Evolutionary conservation across 2,329 filamentous ascomycete genomes (phyloP), one percentile per base, ranked within the genome.

Genomic region (Drechslerella dactyloides): DNA sequence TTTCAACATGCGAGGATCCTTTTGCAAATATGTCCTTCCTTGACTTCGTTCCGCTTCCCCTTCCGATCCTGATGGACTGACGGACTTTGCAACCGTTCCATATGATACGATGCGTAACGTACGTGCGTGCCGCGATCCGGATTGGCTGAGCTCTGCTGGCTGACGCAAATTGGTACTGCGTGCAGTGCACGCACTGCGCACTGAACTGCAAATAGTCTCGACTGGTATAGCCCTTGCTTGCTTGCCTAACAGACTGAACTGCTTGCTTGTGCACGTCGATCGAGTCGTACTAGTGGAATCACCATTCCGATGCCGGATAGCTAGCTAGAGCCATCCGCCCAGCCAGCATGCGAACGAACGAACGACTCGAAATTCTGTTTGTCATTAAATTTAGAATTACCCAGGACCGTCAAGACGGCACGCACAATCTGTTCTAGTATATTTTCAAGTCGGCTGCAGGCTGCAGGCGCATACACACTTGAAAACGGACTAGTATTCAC

Each of bases 1-100:
- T 72, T 72, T 72, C 68, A 72, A 30, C 50, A 56, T 72, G 68
- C 68, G 60, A 50, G 57, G 50, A 55, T 65, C 68, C 60, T 42
- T 69, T 62, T 56, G 33, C 44, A 35, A 48, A 48, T 48, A 48
- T 48, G 19, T n/a, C 44, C 44, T 48, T 23, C 44, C 44, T 48
- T 48, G 44, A 10, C 19, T 21, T 5, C 42, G 48, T 55, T 27
- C 19, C 15, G 17, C 13, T 19, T 51, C 21, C 56, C 19, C 17
- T 10, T 30, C 46, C 21, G 27, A 13, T 35, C 46, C 51, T 60
- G 27, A 24, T 30, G 8, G 27, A 33, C 27, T 33, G 27, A 33
- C 27, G 27, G 27, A 33, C 27, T 33, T 33, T 33, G 27, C 27
- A 4, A 33, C 27, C 27, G 27, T 33, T 33, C 8, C 27, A 33